Evolutionary conservation across 2,329 filamentous ascomycete species (phyloP).

Genomic region (Eurotiales sp.): DNA sequence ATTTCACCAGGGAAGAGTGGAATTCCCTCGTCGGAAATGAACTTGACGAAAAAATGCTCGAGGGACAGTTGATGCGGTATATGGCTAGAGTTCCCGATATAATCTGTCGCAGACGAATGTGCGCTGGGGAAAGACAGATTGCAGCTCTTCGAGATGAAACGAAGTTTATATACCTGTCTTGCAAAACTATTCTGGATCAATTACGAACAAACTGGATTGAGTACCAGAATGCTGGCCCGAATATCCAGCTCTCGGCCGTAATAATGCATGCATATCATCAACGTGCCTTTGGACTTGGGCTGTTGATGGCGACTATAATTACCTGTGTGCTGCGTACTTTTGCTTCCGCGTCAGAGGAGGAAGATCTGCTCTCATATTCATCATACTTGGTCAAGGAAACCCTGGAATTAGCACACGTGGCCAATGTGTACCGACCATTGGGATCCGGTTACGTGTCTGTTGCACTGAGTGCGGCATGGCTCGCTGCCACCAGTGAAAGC

Average conservation of each 20-base stretch:
- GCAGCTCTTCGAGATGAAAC: not conserved
- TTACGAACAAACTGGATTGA: constrained; percentile 17
- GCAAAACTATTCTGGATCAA: constrained; percentile 17
- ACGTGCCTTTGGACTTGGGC: constrained; percentile 30
- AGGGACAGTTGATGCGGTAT: constrained; percentile 29
- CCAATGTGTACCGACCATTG: constrained; percentile 28
- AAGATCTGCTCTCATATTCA: constrained; percentile 18
- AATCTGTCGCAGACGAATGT: constrained; percentile 23
- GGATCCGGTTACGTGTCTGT: constrained; percentile 29
- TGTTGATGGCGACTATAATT: constrained; percentile 29
- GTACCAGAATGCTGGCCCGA: constrained; percentile 1
- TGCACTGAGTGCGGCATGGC: constrained; percentile 25
- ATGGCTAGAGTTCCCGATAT: constrained; percentile 29
- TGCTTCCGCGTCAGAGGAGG: constrained; percentile 21
- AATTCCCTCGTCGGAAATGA: constrained; percentile 28
- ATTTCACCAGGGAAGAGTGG: constrained; percentile 32
- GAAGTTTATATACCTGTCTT: constrained; percentile 1
- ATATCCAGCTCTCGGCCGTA: constrained; percentile 2
- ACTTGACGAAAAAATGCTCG: constrained; percentile 23
- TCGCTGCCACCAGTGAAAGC: constrained; percentile 19
- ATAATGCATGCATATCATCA: constrained; percentile 29
- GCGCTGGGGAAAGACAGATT: constrained; percentile 7
- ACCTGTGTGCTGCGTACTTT: constrained; percentile 31
- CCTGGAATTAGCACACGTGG: constrained; percentile 25
- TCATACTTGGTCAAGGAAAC: constrained; percentile 24